A percentile compares a stretch with the other conserved stretches of the same genome.
Evolutionary conservation across 352 stramenopile genomes (phyloP).

Genomic region (Pythium periplocum): DNA sequence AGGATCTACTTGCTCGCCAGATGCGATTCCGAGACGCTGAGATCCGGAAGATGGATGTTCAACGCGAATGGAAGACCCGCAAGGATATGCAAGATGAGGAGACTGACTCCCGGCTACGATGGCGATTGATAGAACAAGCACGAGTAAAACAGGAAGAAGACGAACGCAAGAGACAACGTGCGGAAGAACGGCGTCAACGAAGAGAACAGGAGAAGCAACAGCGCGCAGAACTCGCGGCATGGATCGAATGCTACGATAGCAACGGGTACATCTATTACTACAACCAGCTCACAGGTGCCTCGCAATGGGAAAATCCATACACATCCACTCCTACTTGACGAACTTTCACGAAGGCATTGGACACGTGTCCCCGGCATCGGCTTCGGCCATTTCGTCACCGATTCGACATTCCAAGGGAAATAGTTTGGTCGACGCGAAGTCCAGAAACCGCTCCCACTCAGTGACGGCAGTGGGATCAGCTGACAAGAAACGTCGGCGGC

Average conservation of each 20-base stretch:
- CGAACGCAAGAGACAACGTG: conserved; percentile 27
- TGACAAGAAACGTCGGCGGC: conserved; percentile 32
- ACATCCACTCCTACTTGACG: conserved; percentile 1
- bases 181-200: conserved; percentile 25
- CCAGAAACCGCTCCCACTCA: conserved; percentile 75
- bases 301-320: conserved; percentile 45
- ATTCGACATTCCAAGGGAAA: background rate
- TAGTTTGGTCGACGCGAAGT: conserved; percentile 14
- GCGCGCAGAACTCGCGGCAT: conserved; percentile 25
- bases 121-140: conserved; percentile 26
- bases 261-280: conserved; percentile 58
- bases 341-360: background rate
- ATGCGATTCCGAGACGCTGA: conserved; percentile 31
- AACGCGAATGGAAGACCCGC: conserved; percentile 32
- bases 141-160: conserved; percentile 19
- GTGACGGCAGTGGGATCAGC: conserved; percentile 33
- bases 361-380: background rate
- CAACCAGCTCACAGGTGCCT: conserved; percentile 42
- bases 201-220: conserved; percentile 30
- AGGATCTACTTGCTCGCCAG: conserved; percentile 48
- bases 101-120: conserved; percentile 23
- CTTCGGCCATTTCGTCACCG: background rate
- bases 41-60: conserved; percentile 17
- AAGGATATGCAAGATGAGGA: conserved; percentile 49
- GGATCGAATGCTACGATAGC: conserved; percentile 43